These are phyloP conservation scores for Rhodotorula paludigena DNA, from an alignment of 768 basidiomycete species.

Conservation along the genomic window DNA sequence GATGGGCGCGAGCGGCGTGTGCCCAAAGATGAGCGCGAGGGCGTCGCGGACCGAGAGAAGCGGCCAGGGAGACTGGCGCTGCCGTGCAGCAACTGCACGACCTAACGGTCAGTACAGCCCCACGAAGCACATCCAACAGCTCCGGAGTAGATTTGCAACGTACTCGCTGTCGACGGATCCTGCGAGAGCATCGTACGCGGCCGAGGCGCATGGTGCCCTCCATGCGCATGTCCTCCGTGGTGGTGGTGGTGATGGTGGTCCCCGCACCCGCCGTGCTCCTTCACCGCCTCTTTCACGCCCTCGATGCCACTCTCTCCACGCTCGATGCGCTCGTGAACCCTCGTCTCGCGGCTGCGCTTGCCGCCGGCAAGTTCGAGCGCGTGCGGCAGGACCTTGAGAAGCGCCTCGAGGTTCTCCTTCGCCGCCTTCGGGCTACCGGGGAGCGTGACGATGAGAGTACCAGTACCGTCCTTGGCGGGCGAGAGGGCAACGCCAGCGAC, in stretches of 20 bases:
- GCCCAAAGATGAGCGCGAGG: conserved; percentile 55
- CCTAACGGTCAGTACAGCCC: not conserved
- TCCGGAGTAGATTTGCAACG: conserved; percentile 42
- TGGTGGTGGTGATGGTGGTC: conserved; percentile 44
- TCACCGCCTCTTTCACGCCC: not conserved
- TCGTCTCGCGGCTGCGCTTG: not conserved
- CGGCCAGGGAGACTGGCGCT: conserved; percentile 71
- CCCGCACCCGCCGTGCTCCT: conserved; percentile 29
- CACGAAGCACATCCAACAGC: not conserved
- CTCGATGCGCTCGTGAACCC: conserved; percentile 13
- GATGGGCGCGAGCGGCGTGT: conserved; percentile 43
- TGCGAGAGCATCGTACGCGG: conserved; percentile 62
- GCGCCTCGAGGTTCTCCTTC: conserved; percentile 64
- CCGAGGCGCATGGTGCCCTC: conserved; percentile 52
- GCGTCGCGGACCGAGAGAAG: conserved; percentile 65
- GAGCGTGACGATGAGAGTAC: conserved; percentile 67
- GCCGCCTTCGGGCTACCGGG: conserved; percentile 84
- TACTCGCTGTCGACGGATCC: conserved; percentile 56
- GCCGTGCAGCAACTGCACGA: conserved; percentile 54
- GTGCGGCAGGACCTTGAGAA: conserved; percentile 63
- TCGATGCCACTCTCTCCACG: conserved; percentile 9
- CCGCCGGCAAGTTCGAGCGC: conserved; percentile 61
- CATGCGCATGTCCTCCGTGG: conserved; percentile 46
- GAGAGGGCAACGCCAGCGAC: conserved; percentile 57
- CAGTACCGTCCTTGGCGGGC: conserved; percentile 52